A percentile compares a stretch with the other conserved stretches of the same genome.
phyloP scores from a whole-genome alignment of 208 protist genomes.

The Wallacemonas sp. region DNA sequence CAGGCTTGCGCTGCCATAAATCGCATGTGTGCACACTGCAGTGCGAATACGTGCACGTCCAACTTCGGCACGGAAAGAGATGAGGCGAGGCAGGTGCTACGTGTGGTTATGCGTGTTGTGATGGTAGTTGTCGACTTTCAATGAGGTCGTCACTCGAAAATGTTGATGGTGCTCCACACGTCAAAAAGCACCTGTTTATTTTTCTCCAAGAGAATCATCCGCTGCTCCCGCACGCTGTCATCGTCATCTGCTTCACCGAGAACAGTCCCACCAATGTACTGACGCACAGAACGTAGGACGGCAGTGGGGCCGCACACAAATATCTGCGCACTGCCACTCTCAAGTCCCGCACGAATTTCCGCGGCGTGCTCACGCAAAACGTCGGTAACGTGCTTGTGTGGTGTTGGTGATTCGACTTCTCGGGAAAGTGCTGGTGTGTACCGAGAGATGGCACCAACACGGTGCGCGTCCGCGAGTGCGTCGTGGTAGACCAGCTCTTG shows the following conservation, averaged over 20 bases:
- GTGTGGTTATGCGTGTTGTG: not conserved
- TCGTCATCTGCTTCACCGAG: slow-evolving; percentile 68
- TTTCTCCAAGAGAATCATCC: slow-evolving; percentile 56
- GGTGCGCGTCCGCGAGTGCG: slow-evolving; percentile 40
- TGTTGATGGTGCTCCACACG: slow-evolving; percentile 67
- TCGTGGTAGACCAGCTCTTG: slow-evolving; percentile 75
- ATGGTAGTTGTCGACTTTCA: not conserved
- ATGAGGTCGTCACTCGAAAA: slow-evolving; percentile 32
- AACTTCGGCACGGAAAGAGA: no score
- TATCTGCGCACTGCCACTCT: slow-evolving; percentile 33
- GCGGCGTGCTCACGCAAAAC: slow-evolving; percentile 39
- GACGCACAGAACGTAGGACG: slow-evolving; percentile 52
- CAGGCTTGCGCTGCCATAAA: no score
- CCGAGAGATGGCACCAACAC: slow-evolving; percentile 42
- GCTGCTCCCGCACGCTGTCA: slow-evolving; percentile 70
- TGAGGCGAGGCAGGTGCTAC: no score
- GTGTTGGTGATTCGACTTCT: not conserved
- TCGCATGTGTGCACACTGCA: no score
- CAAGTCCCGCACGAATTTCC: slow-evolving; percentile 30
- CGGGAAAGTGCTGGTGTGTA: slow-evolving; percentile 75
- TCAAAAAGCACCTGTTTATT: slow-evolving; percentile 70
- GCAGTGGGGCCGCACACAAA: slow-evolving; percentile 77
- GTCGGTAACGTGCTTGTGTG: slow-evolving; percentile 62
- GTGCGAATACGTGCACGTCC: no score
- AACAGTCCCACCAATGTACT: slow-evolving; percentile 43